These are phyloP conservation scores for Claviceps quebecensis DNA, from an alignment of 2,329 filamentous ascomycete genomes.

Conservation along the genomic window DNA sequence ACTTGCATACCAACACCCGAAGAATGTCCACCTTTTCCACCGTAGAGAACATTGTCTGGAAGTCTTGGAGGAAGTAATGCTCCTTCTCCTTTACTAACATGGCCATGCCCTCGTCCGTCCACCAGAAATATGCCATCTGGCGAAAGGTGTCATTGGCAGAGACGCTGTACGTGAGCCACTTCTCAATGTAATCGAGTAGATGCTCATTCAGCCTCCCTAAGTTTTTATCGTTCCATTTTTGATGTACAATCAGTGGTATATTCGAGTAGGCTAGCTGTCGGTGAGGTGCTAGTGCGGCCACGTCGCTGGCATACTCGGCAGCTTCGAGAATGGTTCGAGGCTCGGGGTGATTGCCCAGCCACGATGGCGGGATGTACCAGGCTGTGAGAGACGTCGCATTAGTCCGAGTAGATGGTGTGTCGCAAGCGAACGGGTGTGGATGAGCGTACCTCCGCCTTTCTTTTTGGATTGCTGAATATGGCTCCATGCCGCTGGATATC, in stretches of 20 bases:
- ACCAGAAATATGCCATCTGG: conserved; percentile 14
- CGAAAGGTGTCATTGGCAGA: conserved; percentile 1
- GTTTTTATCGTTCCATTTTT: conserved; percentile 10
- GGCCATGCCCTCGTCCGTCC: conserved; percentile 11
- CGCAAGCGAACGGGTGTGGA: neutral
- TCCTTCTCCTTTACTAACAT: conserved; percentile 10
- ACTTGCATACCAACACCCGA: conserved; percentile 11
- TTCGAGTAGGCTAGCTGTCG: conserved; percentile 11
- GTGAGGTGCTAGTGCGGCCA: conserved; percentile 5
- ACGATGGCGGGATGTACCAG: conserved; percentile 12
- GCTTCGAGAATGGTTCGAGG: conserved; percentile 12
- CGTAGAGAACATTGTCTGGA: conserved; percentile 8
- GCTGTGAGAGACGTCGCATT: conserved; percentile 4
- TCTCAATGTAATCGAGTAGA: conserved; percentile 11
- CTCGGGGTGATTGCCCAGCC: conserved; percentile 7
- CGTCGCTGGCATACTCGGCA: conserved; percentile 8
- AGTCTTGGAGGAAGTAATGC: conserved; percentile 7
- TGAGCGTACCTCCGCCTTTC: conserved; percentile 9
- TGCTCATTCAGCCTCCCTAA: conserved; percentile 9
- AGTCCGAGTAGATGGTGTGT: neutral
- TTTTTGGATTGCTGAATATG: conserved; percentile 9
- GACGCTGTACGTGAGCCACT: conserved; percentile 10
- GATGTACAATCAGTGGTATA: conserved; percentile 14
- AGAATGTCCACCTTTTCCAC: conserved; percentile 14
- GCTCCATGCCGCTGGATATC: conserved; percentile 10